Evolutionary conservation across 2,329 filamentous ascomycete genomes (phyloP).

Genomic region (Westerdykella aurantiaca): DNA sequence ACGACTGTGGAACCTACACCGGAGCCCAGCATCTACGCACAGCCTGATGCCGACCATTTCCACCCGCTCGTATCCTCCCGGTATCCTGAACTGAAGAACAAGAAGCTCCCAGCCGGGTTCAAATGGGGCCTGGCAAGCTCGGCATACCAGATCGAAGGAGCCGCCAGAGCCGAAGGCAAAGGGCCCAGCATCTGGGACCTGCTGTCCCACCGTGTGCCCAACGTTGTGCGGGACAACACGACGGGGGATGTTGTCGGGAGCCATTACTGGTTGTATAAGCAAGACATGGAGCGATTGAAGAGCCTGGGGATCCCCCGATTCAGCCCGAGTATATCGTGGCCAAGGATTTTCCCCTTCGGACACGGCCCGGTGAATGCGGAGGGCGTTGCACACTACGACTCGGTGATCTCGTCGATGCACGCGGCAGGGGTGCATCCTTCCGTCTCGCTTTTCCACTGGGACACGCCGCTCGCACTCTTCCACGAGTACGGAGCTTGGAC

Average conservation of each 20-base stretch:
- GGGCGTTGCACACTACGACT: conserved; percentile 37
- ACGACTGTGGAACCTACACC: conserved; percentile 41
- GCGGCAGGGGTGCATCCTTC: conserved; percentile 32
- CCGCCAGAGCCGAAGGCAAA: conserved; percentile 40
- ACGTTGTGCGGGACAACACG: conserved; percentile 38
- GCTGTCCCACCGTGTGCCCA: conserved; percentile 38
- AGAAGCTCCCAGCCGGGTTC: conserved; percentile 41
- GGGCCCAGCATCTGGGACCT: conserved; percentile 43
- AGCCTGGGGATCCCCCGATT: conserved; percentile 24
- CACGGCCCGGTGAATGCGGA: conserved; percentile 33
- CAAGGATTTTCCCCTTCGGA: conserved; percentile 37
- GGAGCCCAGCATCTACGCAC: conserved; percentile 37
- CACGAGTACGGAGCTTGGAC: conserved; percentile 40
- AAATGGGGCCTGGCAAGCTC: conserved; percentile 40
- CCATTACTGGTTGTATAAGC: conserved; percentile 42
- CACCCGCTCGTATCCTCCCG: conserved; percentile 41
- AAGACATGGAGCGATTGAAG: conserved; percentile 38
- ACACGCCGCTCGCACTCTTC: conserved; percentile 40
- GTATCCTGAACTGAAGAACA: conserved; percentile 25
- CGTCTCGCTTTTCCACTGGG: conserved; percentile 41
- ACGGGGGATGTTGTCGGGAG: conserved; percentile 40
- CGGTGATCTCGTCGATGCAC: conserved; percentile 35
- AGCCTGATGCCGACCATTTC: conserved; percentile 33
- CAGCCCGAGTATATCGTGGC: conserved; percentile 37
- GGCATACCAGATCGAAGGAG: conserved; percentile 42